phyloP scores from a whole-genome alignment of 805 yeast species.

The Blastobotrys terrestris region DNA sequence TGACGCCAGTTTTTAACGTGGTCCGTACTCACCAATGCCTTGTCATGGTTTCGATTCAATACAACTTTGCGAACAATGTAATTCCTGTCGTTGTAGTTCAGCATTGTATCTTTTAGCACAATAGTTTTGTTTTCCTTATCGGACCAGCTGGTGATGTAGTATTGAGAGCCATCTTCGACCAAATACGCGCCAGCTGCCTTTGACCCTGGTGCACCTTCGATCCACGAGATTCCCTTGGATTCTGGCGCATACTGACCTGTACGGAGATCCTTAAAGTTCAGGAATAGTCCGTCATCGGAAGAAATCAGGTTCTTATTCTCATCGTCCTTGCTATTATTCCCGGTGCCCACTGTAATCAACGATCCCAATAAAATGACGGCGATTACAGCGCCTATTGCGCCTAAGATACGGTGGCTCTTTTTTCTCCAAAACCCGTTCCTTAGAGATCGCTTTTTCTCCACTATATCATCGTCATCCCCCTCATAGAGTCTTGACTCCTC shows the following conservation, averaged over 20 bases:
- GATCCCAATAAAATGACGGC: not conserved
- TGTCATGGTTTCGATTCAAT: constrained; percentile 41
- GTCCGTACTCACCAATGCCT: constrained; percentile 53
- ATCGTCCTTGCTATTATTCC: not conserved
- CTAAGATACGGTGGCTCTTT: not conserved
- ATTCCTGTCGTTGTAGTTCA: constrained; percentile 38
- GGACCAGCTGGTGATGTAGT: constrained; percentile 44
- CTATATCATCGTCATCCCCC: not conserved
- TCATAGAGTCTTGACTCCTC: not conserved
- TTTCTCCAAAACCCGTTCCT: not conserved
- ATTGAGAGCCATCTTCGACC: constrained; percentile 58
- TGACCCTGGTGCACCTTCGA: constrained; percentile 43
- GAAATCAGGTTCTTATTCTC: not conserved
- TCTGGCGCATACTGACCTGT: constrained; percentile 52
- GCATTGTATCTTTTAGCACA: constrained; percentile 18
- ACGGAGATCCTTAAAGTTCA: constrained; percentile 36
- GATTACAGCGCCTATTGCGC: not conserved
- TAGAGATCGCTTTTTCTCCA: not conserved
- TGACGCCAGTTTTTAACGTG: constrained; percentile 55
- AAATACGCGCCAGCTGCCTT: constrained; percentile 5
- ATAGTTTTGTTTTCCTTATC: constrained; percentile 8
- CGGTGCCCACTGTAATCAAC: not conserved
- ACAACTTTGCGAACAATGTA: constrained; percentile 38
- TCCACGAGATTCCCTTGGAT: constrained; percentile 62
- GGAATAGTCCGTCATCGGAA: not conserved